Evolutionary conservation across 106 monocot species (phyloP).

Genomic region (Triglochin maritima): DNA sequence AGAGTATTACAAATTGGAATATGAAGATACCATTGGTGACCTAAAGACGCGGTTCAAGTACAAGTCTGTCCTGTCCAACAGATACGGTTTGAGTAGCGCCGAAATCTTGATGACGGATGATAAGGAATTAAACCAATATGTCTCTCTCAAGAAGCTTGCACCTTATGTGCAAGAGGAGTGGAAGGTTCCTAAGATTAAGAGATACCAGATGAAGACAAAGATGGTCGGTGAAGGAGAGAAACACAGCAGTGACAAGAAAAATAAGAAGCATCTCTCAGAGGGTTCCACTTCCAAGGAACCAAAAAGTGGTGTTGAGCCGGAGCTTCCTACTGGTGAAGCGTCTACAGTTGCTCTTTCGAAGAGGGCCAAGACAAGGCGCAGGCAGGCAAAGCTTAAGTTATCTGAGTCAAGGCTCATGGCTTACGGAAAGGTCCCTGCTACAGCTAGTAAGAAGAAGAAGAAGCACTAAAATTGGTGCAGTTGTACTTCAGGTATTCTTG

Average conservation of each 20-base stretch:
- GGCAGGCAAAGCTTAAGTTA: conserved; percentile 13
- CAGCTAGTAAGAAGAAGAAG: conserved; percentile 6
- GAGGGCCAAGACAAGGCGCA: conserved; percentile 13
- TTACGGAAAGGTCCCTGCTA: conserved; percentile 11
- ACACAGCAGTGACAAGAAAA: background rate
- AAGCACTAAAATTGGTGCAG: background rate
- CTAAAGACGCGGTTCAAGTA: conserved; percentile 92
- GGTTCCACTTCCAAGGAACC: background rate
- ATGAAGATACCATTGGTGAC: conserved; percentile 92
- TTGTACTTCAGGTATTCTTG: background rate
- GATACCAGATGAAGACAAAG: conserved; percentile 63
- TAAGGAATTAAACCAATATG: conserved; percentile 91
- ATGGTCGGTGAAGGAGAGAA: conserved; percentile 19
- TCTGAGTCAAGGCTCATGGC: conserved; percentile 18
- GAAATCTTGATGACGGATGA: conserved; percentile 73
- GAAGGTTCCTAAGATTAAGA: conserved; percentile 46
- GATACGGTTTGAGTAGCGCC: conserved; percentile 48
- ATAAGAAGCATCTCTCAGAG: conserved; percentile 5
- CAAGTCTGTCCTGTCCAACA: conserved; percentile 47
- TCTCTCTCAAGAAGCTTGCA: conserved; percentile 78
- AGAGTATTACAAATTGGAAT: conserved; percentile 96
- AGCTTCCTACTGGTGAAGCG: background rate
- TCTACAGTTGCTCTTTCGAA: conserved; percentile 3
- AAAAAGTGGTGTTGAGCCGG: background rate
- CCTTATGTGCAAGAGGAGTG: conserved; percentile 81